These are phyloP conservation scores for Clarireedia monteithiana DNA, from an alignment of 2,329 filamentous ascomycete genomes.

Conservation along the genomic window DNA sequence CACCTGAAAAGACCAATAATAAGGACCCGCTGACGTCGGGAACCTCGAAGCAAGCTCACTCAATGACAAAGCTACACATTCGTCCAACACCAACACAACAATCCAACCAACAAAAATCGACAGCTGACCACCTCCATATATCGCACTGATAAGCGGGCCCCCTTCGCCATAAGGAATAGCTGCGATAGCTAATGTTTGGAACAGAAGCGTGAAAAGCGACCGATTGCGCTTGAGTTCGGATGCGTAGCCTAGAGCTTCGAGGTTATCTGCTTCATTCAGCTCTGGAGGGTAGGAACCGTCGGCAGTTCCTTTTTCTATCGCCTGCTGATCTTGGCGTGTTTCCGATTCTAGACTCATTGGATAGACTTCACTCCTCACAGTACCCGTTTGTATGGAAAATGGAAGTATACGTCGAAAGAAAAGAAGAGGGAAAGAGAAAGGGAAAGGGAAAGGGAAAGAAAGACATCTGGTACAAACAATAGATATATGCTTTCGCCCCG, in stretches of 20 bases:
- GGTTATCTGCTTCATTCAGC: conserved; percentile 16
- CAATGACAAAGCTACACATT: conserved; percentile 63
- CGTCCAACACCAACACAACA: conserved; percentile 43
- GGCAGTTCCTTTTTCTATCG: conserved; percentile 8
- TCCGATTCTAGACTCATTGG: neutral
- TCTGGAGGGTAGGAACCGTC: conserved; percentile 1
- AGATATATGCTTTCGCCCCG: too few species aligned
- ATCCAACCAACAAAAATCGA: conserved; percentile 52
- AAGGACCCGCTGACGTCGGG: conserved; percentile 70
- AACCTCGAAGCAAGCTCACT: conserved; percentile 71
- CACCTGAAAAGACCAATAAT: conserved; percentile 71
- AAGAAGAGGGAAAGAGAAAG: too few species aligned
- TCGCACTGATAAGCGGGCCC: conserved; percentile 25
- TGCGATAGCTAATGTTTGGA: conserved; percentile 53
- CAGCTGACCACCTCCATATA: conserved; percentile 37
- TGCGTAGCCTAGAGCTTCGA: conserved; percentile 44
- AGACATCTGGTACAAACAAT: too few species aligned
- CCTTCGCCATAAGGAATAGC: conserved; percentile 47
- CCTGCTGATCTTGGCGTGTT: neutral
- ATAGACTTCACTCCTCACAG: too few species aligned
- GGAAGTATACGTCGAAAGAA: too few species aligned
- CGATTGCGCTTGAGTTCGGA: conserved; percentile 50
- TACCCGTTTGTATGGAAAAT: too few species aligned
- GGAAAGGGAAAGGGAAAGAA: too few species aligned
- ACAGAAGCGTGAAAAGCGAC: conserved; percentile 51